These are phyloP conservation scores for Fusarium aywerte DNA, from an alignment of 2,329 filamentous ascomycete species.

Conservation along the genomic window DNA sequence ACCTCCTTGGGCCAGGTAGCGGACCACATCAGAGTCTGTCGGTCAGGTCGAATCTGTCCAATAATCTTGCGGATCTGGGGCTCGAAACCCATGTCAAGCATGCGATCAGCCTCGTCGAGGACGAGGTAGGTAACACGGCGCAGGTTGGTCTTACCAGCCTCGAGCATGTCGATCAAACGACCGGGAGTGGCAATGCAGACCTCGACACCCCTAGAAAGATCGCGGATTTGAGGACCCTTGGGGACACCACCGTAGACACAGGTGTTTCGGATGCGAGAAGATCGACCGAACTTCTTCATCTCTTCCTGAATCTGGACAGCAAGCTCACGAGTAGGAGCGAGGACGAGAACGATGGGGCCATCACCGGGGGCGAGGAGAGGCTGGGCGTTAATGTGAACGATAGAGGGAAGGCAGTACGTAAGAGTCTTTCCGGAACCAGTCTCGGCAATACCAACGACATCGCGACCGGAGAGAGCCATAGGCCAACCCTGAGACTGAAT, in stretches of 20 bases:
- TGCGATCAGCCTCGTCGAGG: constrained; percentile 98
- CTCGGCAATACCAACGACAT: constrained; percentile 98
- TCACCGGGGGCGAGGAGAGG: constrained; percentile 94
- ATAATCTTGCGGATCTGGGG: constrained; percentile 99
- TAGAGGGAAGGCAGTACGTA: constrained; percentile 96
- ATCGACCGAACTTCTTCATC: constrained; percentile 98
- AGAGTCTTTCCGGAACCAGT: constrained; percentile 99
- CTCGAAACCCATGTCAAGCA: constrained; percentile 99
- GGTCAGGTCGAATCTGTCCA: constrained; percentile 94
- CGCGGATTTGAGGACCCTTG: constrained; percentile 95
- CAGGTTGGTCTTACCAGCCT: constrained; percentile 97
- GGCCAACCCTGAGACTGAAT: constrained; percentile 99
- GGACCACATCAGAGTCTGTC: constrained; percentile 99
- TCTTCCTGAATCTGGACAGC: constrained; percentile 99
- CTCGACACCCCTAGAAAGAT: constrained; percentile 93
- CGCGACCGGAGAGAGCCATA: constrained; percentile 97
- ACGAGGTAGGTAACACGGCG: constrained; percentile 98
- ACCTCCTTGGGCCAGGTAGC: constrained; percentile 99
- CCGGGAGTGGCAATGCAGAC: constrained; percentile 98
- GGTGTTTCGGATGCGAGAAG: constrained; percentile 96
- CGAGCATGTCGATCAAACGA: constrained; percentile 98
- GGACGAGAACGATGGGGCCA: constrained; percentile 94
- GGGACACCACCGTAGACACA: constrained; percentile 99
- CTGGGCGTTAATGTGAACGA: constrained; percentile 99
- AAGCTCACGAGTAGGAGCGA: constrained; percentile 96